phyloP scores from a whole-genome alignment of 2,329 filamentous ascomycete genomes.

The Ilyonectria robusta region DNA sequence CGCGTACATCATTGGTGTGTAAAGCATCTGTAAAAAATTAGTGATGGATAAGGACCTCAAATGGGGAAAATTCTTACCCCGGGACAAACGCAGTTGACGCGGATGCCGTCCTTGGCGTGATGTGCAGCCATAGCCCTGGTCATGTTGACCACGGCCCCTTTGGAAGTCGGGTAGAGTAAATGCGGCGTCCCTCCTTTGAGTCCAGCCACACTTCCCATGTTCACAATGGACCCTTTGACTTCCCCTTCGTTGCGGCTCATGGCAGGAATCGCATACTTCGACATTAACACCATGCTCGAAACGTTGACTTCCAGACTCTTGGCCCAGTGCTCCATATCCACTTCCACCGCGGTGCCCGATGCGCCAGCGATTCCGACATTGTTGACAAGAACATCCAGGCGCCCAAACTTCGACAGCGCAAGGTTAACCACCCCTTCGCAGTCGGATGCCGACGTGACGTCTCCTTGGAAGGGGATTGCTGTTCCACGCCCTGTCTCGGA shows the following conservation, averaged over 20 bases:
- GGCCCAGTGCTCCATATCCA: conserved; percentile 72
- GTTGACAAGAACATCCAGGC: conserved; percentile 75
- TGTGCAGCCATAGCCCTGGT: conserved; percentile 66
- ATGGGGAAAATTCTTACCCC: conserved; percentile 37
- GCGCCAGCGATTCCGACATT: conserved; percentile 75
- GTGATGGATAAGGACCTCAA: neutral
- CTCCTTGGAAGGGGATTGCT: conserved; percentile 61
- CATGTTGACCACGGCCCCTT: conserved; percentile 66
- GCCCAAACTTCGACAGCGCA: conserved; percentile 65
- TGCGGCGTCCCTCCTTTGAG: conserved; percentile 61
- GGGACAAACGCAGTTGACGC: conserved; percentile 66
- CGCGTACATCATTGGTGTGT: conserved; percentile 62
- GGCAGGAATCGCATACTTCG: conserved; percentile 72
- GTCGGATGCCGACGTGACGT: conserved; percentile 68
- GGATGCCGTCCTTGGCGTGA: conserved; percentile 61
- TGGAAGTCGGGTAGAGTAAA: conserved; percentile 62
- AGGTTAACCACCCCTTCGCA: conserved; percentile 60
- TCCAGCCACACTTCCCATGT: conserved; percentile 74
- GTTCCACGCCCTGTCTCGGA: conserved; percentile 54
- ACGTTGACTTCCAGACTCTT: conserved; percentile 73
- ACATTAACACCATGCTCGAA: conserved; percentile 75
- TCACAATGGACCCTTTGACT: conserved; percentile 68
- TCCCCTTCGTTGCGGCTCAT: conserved; percentile 69
- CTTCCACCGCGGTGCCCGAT: conserved; percentile 70
- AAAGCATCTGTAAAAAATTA: conserved; percentile 55